phyloP scores from a whole-genome alignment of 1,284 basidiomycete genomes.

The Boletus calvinii region DNA sequence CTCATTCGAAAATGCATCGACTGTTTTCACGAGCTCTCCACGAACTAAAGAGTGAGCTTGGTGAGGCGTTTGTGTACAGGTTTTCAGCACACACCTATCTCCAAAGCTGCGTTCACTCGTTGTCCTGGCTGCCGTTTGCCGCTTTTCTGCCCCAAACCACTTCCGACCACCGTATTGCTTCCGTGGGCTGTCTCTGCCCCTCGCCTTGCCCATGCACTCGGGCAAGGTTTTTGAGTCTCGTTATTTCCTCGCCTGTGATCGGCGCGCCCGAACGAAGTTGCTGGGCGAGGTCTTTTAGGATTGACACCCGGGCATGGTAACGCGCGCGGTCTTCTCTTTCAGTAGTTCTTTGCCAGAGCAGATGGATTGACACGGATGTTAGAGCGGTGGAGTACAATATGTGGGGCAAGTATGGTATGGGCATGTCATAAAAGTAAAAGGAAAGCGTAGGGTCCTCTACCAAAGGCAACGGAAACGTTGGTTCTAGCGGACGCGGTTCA shows the following conservation, averaged over 20 bases:
- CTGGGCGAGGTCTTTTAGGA: slow-evolving; percentile 53
- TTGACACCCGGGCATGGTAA: slow-evolving; percentile 53
- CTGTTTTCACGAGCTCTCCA: slow-evolving; percentile 1
- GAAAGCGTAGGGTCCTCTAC: not conserved
- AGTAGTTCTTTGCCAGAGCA: slow-evolving; percentile 49
- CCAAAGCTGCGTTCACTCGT: slow-evolving; percentile 10
- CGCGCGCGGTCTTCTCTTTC: slow-evolving; percentile 50
- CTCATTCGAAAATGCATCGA: not conserved
- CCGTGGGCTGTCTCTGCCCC: slow-evolving; percentile 3
- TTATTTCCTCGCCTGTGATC: slow-evolving; percentile 49
- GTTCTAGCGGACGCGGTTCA: not conserved
- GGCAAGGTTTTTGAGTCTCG: slow-evolving; percentile 47
- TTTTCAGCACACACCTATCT: slow-evolving; percentile 15
- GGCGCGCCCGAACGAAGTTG: slow-evolving; percentile 44
- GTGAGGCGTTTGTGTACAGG: not conserved
- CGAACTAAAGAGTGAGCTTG: not conserved
- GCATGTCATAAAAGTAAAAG: slow-evolving; percentile 11
- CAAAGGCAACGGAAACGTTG: not conserved
- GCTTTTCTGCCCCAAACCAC: slow-evolving; percentile 32
- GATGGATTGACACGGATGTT: slow-evolving; percentile 61
- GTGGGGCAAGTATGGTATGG: slow-evolving; percentile 46
- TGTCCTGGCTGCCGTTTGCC: slow-evolving; percentile 1
- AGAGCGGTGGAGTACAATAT: slow-evolving; percentile 58
- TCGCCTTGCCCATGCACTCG: slow-evolving; percentile 30
- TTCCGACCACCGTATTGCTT: slow-evolving; percentile 29